Percentiles rank a stretch among this genome's conserved stretches.
phyloP scores from a whole-genome alignment of 495 filamentous ascomycete species.

The Viridothelium virens region DNA sequence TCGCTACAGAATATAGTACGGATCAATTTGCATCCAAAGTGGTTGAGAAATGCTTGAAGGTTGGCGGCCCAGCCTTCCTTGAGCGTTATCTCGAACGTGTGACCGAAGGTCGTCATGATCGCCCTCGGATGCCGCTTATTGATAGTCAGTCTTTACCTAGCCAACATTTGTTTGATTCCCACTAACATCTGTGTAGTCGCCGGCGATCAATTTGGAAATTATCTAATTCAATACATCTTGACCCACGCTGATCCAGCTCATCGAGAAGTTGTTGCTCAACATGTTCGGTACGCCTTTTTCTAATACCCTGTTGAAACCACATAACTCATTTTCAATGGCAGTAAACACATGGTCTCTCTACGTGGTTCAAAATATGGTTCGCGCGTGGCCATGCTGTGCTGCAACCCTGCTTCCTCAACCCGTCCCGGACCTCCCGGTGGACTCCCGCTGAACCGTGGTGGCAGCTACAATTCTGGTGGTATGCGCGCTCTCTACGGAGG shows the following conservation, averaged over 20 bases:
- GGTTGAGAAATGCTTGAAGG: conserved; percentile 97
- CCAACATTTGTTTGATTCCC: not conserved
- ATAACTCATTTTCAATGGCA: conserved; percentile 20
- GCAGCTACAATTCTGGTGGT: conserved; percentile 45
- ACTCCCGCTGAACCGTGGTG: conserved; percentile 52
- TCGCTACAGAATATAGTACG: conserved; percentile 94
- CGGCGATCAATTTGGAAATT: conserved; percentile 97
- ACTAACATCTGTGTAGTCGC: conserved; percentile 54
- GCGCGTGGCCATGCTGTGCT: conserved; percentile 96
- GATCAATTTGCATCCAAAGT: conserved; percentile 99
- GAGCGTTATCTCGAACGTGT: conserved; percentile 88
- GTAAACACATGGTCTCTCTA: conserved; percentile 98
- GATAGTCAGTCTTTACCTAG: conserved; percentile 57
- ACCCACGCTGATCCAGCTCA: conserved; percentile 79
- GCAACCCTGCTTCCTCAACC: conserved; percentile 79
- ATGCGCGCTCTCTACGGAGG: conserved; percentile 29
- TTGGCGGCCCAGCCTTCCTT: conserved; percentile 84
- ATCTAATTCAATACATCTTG: conserved; percentile 93
- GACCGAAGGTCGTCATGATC: conserved; percentile 81
- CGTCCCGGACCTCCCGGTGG: conserved; percentile 76
- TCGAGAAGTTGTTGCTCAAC: conserved; percentile 82
- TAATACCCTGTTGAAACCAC: not conserved
- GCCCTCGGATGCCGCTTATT: conserved; percentile 92
- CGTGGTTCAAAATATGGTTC: conserved; percentile 98
- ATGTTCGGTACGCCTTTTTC: conserved; percentile 57